Evolutionary conservation across 164 flowering plant genomes (phyloP), one percentile per base, ranked within the genome.

Genomic region (Magnolia kwangsiensis): DNA sequence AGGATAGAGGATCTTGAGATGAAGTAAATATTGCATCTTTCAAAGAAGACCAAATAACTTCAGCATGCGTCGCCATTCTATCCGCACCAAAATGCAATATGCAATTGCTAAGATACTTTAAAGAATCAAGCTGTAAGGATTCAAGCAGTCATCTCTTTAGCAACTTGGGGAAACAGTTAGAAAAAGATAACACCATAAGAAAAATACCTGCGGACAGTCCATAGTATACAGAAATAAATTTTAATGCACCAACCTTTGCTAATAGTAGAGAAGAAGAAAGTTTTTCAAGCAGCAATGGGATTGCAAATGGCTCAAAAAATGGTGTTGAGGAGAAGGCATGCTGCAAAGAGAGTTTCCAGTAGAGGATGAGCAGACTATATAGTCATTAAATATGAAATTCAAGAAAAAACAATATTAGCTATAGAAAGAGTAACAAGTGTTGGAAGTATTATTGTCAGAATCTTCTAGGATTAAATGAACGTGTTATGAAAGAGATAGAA

Each of bases 261-360:
- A 82, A 76, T 19, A 85, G 89, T 27, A 96, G 86, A 63, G 91
- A 86, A 72, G 99, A 92, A 50, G 97, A 88, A 78, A 96, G 92
- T 73, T 96, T 96, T 63, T 94, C 99, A 75, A 96, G 91, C 75
- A 96, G 90, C 85, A 96, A 80, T 21, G 99, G 98, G 67, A 96
- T 84, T 61, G 82, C 90, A 87, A 86, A 90, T 72, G 97, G 95
- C 85, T 91, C 99, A 86, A 89, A 96, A 77, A 86, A 77, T 61
- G 96, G 91, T 7, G 98, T 88, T 64, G 96, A 86, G 65, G 94
- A 84, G 81, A 94, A 89, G 58, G 97, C 95, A 67, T 77, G 70
- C 99, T 96, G 90, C 72, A 82, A 73, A 77, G 14, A 75, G 19
- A 37, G 72, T 50, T 72, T 49, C 63, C 65, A 50, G 50, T 75